Conservation (phyloP, 2,329 filamentous ascomycete genomes). For the Neophaeococcomyces mojaviensis region DNA sequence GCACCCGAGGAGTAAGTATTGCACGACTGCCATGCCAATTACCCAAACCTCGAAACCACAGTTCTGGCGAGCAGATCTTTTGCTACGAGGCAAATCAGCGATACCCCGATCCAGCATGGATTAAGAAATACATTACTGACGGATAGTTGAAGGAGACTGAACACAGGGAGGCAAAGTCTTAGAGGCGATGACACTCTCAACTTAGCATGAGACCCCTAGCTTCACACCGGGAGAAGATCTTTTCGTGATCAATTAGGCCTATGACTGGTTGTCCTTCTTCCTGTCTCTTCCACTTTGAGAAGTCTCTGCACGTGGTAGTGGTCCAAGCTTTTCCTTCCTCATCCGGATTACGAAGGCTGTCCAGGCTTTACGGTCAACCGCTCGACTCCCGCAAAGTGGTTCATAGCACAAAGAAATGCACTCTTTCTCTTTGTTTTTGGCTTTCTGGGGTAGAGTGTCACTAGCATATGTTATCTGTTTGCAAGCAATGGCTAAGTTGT, state of each 20-base stretch:
- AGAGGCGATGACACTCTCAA: conserved; percentile 3
- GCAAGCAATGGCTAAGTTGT: no score
- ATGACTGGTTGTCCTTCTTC: background rate
- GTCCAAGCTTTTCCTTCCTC: background rate
- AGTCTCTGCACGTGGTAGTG: background rate
- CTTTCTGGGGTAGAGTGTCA: background rate
- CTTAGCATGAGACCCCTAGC: background rate
- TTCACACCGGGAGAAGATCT: background rate
- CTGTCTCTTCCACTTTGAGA: background rate
- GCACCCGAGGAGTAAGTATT: conserved; percentile 18
- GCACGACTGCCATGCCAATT: background rate
- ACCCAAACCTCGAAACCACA: background rate
- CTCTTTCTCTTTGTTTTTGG: no score
- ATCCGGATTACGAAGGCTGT: background rate
- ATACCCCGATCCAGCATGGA: background rate
- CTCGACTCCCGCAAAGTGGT: background rate
- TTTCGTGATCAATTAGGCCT: background rate
- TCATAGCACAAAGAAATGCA: background rate
- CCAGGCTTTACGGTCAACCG: background rate
- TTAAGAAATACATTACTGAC: conserved; percentile 2
- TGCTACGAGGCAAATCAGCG: background rate
- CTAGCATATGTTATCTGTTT: no score
- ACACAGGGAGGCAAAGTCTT: conserved; percentile 1
- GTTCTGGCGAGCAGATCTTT: background rate
- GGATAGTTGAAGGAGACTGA: conserved; percentile 3